Evolutionary conservation across 208 protist genomes (phyloP).

Genomic region (Leishmania arabica): DNA sequence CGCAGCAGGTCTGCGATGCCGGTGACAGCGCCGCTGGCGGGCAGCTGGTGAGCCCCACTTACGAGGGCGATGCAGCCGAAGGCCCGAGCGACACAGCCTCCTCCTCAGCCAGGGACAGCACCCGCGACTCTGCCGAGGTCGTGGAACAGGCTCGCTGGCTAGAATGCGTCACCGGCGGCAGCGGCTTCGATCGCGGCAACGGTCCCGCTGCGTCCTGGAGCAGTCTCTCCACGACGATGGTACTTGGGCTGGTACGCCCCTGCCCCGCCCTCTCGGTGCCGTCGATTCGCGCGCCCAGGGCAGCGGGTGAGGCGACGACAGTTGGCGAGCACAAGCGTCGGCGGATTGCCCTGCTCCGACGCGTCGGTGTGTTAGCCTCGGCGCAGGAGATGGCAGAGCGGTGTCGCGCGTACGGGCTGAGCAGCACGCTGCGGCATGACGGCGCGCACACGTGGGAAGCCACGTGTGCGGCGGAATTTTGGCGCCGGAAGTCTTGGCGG

Average conservation of each 20-base stretch:
- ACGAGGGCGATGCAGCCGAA: neutral
- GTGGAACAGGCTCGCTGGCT: neutral
- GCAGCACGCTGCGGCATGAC: neutral
- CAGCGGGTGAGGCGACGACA: neutral
- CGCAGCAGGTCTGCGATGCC: neutral
- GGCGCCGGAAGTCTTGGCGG: neutral
- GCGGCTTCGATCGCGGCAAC: neutral
- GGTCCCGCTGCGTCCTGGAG: neutral
- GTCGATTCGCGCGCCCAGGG: neutral
- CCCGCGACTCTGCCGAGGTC: neutral
- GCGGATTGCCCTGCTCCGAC: constrained; percentile 11
- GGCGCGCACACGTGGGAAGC: neutral
- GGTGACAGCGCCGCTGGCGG: neutral
- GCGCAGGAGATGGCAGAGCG: constrained; percentile 7
- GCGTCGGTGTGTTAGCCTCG: constrained; percentile 12
- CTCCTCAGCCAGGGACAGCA: neutral
- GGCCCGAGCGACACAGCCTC: neutral
- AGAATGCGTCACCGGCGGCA: neutral
- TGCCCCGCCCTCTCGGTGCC: neutral
- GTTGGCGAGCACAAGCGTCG: neutral
- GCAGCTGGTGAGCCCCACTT: neutral
- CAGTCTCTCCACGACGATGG: neutral
- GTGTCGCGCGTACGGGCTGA: neutral
- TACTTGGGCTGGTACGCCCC: constrained; percentile 8
- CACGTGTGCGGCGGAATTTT: neutral